phyloP scores from a whole-genome alignment of 2,329 filamentous ascomycete species.

The Fusarium armeniacum region DNA sequence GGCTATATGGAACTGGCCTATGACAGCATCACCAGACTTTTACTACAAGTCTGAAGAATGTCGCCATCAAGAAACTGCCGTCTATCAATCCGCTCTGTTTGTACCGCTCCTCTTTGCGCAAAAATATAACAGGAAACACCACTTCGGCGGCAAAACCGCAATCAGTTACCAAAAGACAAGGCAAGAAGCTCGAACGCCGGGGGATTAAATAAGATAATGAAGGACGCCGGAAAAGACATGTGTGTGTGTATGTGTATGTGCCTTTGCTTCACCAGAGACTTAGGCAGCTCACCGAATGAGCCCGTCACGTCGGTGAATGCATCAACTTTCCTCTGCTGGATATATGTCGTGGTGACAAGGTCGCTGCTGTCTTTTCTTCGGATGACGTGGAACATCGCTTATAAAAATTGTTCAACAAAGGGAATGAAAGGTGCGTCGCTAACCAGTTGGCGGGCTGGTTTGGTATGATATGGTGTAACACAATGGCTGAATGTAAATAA shows the following conservation, averaged over 20 bases:
- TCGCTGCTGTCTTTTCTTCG: constrained; percentile 30
- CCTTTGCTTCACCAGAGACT: constrained; percentile 25
- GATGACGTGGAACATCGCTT: constrained; percentile 39
- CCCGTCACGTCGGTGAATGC: constrained; percentile 38
- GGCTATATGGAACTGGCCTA: constrained; percentile 9
- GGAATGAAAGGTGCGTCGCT: constrained; percentile 49
- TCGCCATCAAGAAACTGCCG: constrained; percentile 20
- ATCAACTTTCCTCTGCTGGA: constrained; percentile 23
- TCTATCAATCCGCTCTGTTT: constrained; percentile 34
- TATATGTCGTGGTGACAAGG: constrained; percentile 36
- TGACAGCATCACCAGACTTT: constrained; percentile 11
- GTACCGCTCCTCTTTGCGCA: constrained; percentile 16
- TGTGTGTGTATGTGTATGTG: not conserved
- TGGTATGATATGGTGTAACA: constrained; percentile 47
- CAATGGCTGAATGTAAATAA: constrained; percentile 51
- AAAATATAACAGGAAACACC: constrained; percentile 31
- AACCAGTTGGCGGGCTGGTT: constrained; percentile 47
- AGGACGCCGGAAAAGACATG: constrained; percentile 31
- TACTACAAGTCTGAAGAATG: constrained; percentile 19
- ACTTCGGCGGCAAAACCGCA: constrained; percentile 24
- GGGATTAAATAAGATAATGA: constrained; percentile 49
- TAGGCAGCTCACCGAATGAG: constrained; percentile 34
- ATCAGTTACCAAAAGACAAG: constrained; percentile 24
- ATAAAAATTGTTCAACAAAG: constrained; percentile 44
- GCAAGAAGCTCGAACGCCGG: constrained; percentile 42